Conservation (phyloP, 2,329 filamentous ascomycete species). For the Albifimbria verrucaria region DNA sequence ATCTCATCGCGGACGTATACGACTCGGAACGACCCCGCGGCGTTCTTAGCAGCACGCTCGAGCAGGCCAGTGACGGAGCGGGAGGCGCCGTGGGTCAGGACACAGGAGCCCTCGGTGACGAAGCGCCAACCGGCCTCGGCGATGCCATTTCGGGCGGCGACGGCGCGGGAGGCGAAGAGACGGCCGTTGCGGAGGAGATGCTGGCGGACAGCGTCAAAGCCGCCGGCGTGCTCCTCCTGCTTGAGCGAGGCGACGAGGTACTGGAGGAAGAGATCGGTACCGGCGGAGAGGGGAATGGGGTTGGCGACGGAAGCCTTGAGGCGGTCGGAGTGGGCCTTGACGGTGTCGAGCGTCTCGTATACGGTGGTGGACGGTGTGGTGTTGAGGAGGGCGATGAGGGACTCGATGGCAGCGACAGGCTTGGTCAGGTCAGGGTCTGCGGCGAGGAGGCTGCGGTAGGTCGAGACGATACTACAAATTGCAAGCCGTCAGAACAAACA, state of each 20-base stretch:
- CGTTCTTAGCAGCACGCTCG: slow-evolving; percentile 60
- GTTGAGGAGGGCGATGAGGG: slow-evolving; percentile 81
- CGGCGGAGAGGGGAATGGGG: slow-evolving; percentile 86
- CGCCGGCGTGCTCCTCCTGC: slow-evolving; percentile 41
- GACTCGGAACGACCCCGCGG: slow-evolving; percentile 70
- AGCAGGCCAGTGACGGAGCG: slow-evolving; percentile 79
- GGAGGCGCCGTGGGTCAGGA: slow-evolving; percentile 89
- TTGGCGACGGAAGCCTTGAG: slow-evolving; percentile 80
- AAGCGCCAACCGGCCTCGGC: slow-evolving; percentile 76
- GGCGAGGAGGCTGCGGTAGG: slow-evolving; percentile 51
- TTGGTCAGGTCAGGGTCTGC: slow-evolving; percentile 85
- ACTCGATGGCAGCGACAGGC: slow-evolving; percentile 91
- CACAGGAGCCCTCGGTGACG: slow-evolving; percentile 71
- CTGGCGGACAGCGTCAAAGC: slow-evolving; percentile 76
- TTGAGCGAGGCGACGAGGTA: slow-evolving; percentile 78
- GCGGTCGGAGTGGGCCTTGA: slow-evolving; percentile 71
- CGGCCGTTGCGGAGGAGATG: slow-evolving; percentile 84
- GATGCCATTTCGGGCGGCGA: slow-evolving; percentile 79
- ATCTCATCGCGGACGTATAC: slow-evolving; percentile 69
- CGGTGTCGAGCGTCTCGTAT: slow-evolving; percentile 86
- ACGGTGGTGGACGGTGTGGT: slow-evolving; percentile 79
- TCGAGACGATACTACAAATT: slow-evolving; percentile 47
- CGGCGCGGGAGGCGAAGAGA: slow-evolving; percentile 82
- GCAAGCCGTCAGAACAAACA: slow-evolving; percentile 1
- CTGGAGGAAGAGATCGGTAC: slow-evolving; percentile 92